Conservation (phyloP, 2,329 filamentous ascomycete genomes). For the Colletotrichum sp. region DNA sequence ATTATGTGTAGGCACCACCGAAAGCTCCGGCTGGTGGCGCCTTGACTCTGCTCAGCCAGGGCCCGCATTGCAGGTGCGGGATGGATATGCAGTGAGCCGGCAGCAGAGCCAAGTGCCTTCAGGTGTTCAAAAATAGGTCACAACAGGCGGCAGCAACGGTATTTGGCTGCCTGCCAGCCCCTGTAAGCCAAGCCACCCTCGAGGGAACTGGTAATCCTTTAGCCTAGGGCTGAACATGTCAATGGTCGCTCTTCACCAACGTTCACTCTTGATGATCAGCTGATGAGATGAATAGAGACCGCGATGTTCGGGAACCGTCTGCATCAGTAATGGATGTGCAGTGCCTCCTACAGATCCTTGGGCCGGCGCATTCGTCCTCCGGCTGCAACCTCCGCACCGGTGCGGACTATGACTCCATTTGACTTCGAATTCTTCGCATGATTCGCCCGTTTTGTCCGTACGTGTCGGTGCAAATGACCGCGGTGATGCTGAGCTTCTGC, state of each 20-base stretch:
- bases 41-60: background rate
- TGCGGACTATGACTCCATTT: background rate
- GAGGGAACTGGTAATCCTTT: background rate
- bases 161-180: background rate
- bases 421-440: background rate
- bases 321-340: background rate
- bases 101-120: background rate
- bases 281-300: background rate
- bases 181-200: background rate
- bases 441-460: background rate
- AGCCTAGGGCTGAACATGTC: background rate
- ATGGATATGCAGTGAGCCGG: background rate
- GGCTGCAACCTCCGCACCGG: background rate
- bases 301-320: background rate
- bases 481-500: background rate
- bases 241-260: background rate
- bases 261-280: background rate
- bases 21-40: background rate
- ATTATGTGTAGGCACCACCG: background rate
- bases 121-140: background rate
- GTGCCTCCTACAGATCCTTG: background rate
- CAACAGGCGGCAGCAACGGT: background rate
- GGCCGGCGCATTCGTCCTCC: background rate
- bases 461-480: background rate
- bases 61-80: background rate